Percentiles rank a stretch among this genome's conserved stretches.
Conservation (phyloP, 2,329 filamentous ascomycete species). For the Arthrobotrys megalospora region DNA sequence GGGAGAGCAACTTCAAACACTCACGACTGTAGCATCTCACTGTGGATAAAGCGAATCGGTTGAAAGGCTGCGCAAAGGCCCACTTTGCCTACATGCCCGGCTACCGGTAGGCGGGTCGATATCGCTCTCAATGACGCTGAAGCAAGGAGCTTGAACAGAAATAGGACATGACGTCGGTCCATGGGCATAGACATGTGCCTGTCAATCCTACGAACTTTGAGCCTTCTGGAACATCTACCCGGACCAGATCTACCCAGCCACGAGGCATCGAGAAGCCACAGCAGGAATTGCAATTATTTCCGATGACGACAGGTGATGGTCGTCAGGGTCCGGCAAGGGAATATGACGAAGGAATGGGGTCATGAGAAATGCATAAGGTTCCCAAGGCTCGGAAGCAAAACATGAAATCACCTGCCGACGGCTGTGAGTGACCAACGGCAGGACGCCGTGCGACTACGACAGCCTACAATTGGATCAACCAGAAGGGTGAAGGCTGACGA, state of each 20-base stretch:
- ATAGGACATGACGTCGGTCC: neutral
- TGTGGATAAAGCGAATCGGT: neutral
- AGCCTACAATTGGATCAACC: conserved; percentile 13
- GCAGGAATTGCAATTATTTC: neutral
- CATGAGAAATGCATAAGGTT: conserved; percentile 35
- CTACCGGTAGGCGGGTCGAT: neutral
- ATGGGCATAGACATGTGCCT: neutral
- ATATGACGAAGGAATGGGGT: conserved; percentile 41
- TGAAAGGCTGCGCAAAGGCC: neutral
- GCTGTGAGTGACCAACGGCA: conserved; percentile 25
- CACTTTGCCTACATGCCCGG: neutral
- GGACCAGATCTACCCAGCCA: conserved; percentile 2
- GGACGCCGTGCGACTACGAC: conserved; percentile 23
- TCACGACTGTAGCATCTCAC: neutral
- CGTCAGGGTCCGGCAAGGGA: neutral
- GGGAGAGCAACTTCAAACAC: too few species aligned
- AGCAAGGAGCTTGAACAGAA: neutral
- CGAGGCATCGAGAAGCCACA: conserved; percentile 21
- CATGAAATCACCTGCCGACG: conserved; percentile 40
- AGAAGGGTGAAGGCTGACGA: neutral
- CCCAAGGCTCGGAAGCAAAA: conserved; percentile 22
- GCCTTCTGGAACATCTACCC: neutral
- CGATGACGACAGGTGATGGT: conserved; percentile 15
- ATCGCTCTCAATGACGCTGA: neutral
- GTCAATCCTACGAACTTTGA: conserved; percentile 7